phyloP scores from a whole-genome alignment of 75 land plant species.

The Chamaecyparis obtusa region DNA sequence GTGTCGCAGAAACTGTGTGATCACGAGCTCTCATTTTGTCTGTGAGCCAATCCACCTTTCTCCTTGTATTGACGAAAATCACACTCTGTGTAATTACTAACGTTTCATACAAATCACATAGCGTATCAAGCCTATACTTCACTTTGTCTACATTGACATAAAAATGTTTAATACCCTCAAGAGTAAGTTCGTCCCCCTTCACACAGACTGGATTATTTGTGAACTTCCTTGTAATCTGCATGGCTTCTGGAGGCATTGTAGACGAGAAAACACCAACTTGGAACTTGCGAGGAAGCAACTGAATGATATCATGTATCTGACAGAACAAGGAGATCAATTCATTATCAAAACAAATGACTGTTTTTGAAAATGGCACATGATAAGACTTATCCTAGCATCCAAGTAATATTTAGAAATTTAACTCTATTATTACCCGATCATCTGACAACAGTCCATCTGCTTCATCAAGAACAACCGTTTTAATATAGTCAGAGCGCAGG shows the following conservation, averaged over 20 bases:
- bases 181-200: conserved; percentile 53
- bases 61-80: conserved; percentile 61
- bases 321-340: not conserved
- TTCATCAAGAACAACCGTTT: conserved; percentile 65
- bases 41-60: conserved; percentile 68
- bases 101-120: conserved; percentile 58
- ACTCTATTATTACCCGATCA: conserved; percentile 47
- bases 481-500: conserved; percentile 47
- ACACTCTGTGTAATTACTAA: conserved; percentile 76
- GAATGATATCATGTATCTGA: conserved; percentile 52
- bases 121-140: conserved; percentile 52
- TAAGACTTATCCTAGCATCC: not conserved
- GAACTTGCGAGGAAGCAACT: conserved; percentile 52
- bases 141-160: conserved; percentile 48
- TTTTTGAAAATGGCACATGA: not conserved
- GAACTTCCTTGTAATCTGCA: conserved; percentile 67
- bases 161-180: conserved; percentile 58
- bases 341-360: not conserved
- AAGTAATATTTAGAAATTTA: not conserved
- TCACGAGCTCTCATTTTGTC: conserved; percentile 59
- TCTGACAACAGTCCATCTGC: conserved; percentile 86
- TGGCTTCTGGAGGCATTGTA: conserved; percentile 67
- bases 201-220: conserved; percentile 69
- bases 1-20: conserved; percentile 69
- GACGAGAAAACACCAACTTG: conserved; percentile 75